phyloP scores from a whole-genome alignment of 306 rosid species.

The Alnus glutinosa region DNA sequence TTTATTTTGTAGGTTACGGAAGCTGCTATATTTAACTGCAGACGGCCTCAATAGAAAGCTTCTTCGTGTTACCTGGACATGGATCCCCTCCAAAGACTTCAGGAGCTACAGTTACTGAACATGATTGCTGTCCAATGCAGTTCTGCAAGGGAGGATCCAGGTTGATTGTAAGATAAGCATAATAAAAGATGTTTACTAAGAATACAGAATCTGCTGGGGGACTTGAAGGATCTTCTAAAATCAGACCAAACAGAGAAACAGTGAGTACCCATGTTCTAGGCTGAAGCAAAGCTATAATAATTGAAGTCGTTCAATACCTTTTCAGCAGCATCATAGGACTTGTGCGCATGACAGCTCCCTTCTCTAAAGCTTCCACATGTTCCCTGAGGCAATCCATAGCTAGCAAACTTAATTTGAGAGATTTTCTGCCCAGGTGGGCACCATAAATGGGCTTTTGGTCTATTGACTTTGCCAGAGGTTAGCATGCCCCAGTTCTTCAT shows the following conservation, averaged over 20 bases:
- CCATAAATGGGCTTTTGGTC: slow-evolving; percentile 60
- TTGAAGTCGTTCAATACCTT: slow-evolving; percentile 36
- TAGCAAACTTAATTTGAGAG: slow-evolving; percentile 60
- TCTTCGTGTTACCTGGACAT: slow-evolving; percentile 53
- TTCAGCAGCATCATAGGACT: slow-evolving; percentile 54
- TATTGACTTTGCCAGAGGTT: slow-evolving; percentile 34
- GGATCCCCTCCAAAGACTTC: slow-evolving; percentile 69
- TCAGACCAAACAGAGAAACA: no score
- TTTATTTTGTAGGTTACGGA: slow-evolving; percentile 23
- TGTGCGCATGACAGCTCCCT: slow-evolving; percentile 63
- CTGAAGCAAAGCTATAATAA: not conserved
- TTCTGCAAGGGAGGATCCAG: slow-evolving; percentile 38
- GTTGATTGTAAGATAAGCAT: slow-evolving; percentile 11
- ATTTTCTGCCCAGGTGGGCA: slow-evolving; percentile 58
- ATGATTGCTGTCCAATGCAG: slow-evolving; percentile 59
- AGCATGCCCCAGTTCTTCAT: slow-evolving; percentile 33
- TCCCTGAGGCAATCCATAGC: slow-evolving; percentile 65
- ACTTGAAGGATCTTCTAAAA: not conserved
- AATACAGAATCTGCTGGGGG: not conserved
- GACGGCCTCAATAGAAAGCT: slow-evolving; percentile 53
- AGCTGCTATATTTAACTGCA: slow-evolving; percentile 44
- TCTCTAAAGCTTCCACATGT: slow-evolving; percentile 53
- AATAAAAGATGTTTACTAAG: not conserved
- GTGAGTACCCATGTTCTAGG: no score
- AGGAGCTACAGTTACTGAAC: slow-evolving; percentile 50